Evolutionary conservation across 164 flowering plant genomes (phyloP), one percentile per base, ranked within the genome.

Genomic region (Vitis vinifera): DNA sequence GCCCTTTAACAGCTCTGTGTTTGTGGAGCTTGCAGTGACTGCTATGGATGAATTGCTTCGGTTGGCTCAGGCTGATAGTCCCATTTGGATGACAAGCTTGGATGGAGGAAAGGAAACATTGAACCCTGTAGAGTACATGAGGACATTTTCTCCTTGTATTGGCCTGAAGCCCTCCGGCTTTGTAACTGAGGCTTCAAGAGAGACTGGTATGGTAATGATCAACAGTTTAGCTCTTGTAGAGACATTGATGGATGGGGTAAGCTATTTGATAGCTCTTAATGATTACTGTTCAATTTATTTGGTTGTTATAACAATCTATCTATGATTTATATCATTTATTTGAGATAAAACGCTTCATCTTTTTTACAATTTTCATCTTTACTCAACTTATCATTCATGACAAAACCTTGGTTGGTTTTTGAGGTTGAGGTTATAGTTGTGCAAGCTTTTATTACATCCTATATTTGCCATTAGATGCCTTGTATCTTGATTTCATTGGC

Each of bases 221-320:
- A 81, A 80, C 73, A 83, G 88, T 66, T 59, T 81, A 66, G 79
- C 85, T 2, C 80, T 91, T 65, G 88, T 88, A 0, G 94, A 95
- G 61, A 80, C 85, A 51, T 73, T 95, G 52, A 86, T 90, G 92
- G 89, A 90, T 47, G 71, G 77, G 82, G 99, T 95, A 76, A 80
- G 87, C 60, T 19, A n/a, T 44, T 44, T 10, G 19, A 44, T 50
- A 19, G 13, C 51, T n/a, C 9, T 4, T 58, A 11, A 8, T 64
- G 8, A 12, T 15, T 52, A 37, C 44, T 37, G 44, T 37, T 37
- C 44, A 37, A 37, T 37, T 37, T 37, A 37, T 37, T 37, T 37
- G 44, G 44, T 37, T 37, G 44, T 37, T 37, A 37, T 37, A 37
- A 37, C 44, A 37, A 37, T 6, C 44, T 37, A 6, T 37, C 0